These are phyloP conservation scores for Malassezia psittaci DNA, from an alignment of 1,284 basidiomycete species.

Conservation along the genomic window DNA sequence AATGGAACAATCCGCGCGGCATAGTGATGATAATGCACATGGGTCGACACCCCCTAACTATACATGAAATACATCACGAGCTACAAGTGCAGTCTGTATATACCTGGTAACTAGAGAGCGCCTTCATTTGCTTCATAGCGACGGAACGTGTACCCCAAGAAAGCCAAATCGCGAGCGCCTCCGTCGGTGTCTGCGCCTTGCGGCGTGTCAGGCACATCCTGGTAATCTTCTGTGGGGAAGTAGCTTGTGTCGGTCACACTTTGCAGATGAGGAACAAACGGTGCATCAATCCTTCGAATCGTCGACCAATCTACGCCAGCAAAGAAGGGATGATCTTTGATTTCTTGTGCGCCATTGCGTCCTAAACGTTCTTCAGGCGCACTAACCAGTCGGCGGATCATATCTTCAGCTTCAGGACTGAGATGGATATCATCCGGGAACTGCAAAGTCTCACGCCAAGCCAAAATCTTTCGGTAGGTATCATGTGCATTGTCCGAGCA, in stretches of 20 bases:
- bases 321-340: slow-evolving; percentile 90
- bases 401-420: slow-evolving; percentile 78
- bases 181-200: slow-evolving; percentile 34
- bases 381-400: slow-evolving; percentile 71
- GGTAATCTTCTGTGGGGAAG: slow-evolving; percentile 92
- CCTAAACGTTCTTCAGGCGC: slow-evolving; percentile 66
- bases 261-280: slow-evolving; percentile 81
- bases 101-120: slow-evolving; percentile 15
- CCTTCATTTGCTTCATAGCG: slow-evolving; percentile 43
- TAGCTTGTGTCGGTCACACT: slow-evolving; percentile 83
- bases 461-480: slow-evolving; percentile 96
- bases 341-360: slow-evolving; percentile 61
- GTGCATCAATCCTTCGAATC: slow-evolving; percentile 83
- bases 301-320: slow-evolving; percentile 88
- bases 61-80: neutral
- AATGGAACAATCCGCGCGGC: too few relatives aligned
- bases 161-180: slow-evolving; percentile 43
- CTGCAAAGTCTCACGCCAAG: slow-evolving; percentile 74
- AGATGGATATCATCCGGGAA: slow-evolving; percentile 96
- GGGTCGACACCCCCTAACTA: neutral
- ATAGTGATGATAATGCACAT: too few relatives aligned
- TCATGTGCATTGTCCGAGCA: slow-evolving; percentile 95
- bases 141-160: slow-evolving; percentile 43
- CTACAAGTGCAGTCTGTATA: neutral
- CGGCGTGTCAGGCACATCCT: slow-evolving; percentile 60